These are phyloP conservation scores for Xanthoconium separans DNA, from an alignment of 1,284 basidiomycete species.

Conservation along the genomic window DNA sequence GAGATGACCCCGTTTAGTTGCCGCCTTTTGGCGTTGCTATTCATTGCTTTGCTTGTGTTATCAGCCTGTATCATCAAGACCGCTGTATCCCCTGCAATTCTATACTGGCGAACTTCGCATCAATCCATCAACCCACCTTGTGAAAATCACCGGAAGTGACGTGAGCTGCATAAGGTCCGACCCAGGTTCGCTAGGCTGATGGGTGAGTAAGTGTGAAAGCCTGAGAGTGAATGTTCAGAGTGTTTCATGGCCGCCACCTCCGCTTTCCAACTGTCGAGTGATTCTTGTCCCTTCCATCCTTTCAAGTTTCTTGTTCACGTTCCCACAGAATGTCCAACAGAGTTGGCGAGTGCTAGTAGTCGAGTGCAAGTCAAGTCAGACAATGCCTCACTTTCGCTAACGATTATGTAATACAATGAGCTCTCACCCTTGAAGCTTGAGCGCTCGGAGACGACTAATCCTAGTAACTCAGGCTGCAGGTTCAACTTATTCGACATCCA, in stretches of 20 bases:
- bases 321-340: slow-evolving; percentile 8
- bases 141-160: slow-evolving; percentile 19
- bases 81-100: slow-evolving; percentile 24
- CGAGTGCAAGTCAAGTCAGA: too few species aligned
- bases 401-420: slow-evolving; percentile 3
- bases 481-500: slow-evolving; percentile 1
- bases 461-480: too few species aligned
- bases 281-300: background rate
- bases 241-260: background rate
- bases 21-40: slow-evolving; percentile 7
- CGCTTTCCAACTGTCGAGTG: background rate
- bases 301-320: background rate
- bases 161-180: slow-evolving; percentile 5
- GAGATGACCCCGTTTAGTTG: background rate
- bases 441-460: background rate
- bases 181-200: slow-evolving; percentile 6
- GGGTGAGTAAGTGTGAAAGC: slow-evolving; percentile 1
- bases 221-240: slow-evolving; percentile 11
- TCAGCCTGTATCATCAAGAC: slow-evolving; percentile 20
- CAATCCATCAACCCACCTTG: slow-evolving; percentile 16
- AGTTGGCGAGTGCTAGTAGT: too few species aligned
- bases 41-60: slow-evolving; percentile 20
- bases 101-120: slow-evolving; percentile 20
- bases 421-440: background rate
- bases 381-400: background rate